phyloP scores from a whole-genome alignment of 2,329 filamentous ascomycete species.

The Aspergillus sp. region DNA sequence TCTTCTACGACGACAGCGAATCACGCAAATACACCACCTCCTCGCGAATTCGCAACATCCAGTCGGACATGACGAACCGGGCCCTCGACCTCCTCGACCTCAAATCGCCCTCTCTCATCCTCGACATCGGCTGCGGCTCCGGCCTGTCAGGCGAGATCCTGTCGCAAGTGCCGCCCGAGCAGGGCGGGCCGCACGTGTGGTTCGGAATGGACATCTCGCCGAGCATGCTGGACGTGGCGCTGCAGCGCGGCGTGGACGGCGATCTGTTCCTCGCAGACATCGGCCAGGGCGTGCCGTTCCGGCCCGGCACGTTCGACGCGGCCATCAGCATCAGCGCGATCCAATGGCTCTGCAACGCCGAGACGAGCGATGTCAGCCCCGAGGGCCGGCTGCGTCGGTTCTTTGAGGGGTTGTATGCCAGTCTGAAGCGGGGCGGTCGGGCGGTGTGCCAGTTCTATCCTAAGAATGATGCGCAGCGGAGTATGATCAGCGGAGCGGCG shows the following conservation, averaged over 20 bases:
- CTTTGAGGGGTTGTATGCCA: slow-evolving; percentile 88
- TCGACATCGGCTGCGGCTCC: slow-evolving; percentile 95
- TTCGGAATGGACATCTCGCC: slow-evolving; percentile 94
- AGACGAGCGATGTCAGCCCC: slow-evolving; percentile 78
- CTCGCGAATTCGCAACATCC: slow-evolving; percentile 92
- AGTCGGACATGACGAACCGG: slow-evolving; percentile 89
- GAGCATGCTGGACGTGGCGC: slow-evolving; percentile 93
- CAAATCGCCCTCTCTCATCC: slow-evolving; percentile 74
- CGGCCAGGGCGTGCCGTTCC: slow-evolving; percentile 91
- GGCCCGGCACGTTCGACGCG: slow-evolving; percentile 87
- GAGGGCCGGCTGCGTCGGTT: slow-evolving; percentile 77
- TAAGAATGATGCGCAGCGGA: slow-evolving; percentile 86
- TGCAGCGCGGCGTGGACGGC: slow-evolving; percentile 88
- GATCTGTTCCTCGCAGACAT: slow-evolving; percentile 94
- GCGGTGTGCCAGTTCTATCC: slow-evolving; percentile 98
- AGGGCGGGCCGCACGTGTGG: slow-evolving; percentile 88
- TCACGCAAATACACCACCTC: slow-evolving; percentile 97
- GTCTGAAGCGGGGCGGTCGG: slow-evolving; percentile 75
- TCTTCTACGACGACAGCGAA: slow-evolving; percentile 95
- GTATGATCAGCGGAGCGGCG: slow-evolving; percentile 87
- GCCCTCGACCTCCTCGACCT: slow-evolving; percentile 90
- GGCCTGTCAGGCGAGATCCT: slow-evolving; percentile 94
- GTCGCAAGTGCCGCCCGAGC: slow-evolving; percentile 63
- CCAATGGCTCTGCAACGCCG: slow-evolving; percentile 98
- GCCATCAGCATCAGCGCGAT: slow-evolving; percentile 93